Evolutionary conservation across 129 eudicot genomes (phyloP).

Genomic region (Escallonia herrerae): DNA sequence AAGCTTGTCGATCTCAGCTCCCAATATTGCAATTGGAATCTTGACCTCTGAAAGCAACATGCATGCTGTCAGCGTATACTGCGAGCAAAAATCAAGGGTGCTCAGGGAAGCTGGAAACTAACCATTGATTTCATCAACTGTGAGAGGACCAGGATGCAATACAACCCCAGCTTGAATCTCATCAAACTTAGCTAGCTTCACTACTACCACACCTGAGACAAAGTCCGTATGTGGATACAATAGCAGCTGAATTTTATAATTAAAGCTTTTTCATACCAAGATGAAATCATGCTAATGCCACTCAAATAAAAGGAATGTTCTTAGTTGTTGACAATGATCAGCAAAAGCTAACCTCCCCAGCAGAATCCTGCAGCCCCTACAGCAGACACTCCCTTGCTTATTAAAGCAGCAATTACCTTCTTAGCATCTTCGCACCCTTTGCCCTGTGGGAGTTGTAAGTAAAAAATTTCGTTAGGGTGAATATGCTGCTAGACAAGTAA

Average conservation of each 20-base stretch:
- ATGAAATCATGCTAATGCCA: too few relatives aligned
- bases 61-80: background rate
- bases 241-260: too few relatives aligned
- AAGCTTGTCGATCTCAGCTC: conserved; percentile 37
- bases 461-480: too few relatives aligned
- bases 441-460: conserved; percentile 17
- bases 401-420: conserved; percentile 39
- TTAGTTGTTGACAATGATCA: too few relatives aligned
- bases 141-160: conserved; percentile 41
- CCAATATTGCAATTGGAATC: conserved; percentile 45
- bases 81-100: too few relatives aligned
- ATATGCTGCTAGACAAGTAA: too few relatives aligned
- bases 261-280: background rate
- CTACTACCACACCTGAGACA: conserved; percentile 24
- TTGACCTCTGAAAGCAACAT: conserved; percentile 19
- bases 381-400: conserved; percentile 33
- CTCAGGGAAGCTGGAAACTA: background rate
- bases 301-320: too few relatives aligned
- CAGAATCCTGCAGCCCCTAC: conserved; percentile 71
- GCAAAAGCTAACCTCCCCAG: conserved; percentile 53
- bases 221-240: background rate
- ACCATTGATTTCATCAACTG: conserved; percentile 39
- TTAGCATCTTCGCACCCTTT: conserved; percentile 60
- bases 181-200: conserved; percentile 34
- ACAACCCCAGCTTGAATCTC: conserved; percentile 47